phyloP scores from a whole-genome alignment of 176 grass and related monocot genomes.

The Bromus sterilis region DNA sequence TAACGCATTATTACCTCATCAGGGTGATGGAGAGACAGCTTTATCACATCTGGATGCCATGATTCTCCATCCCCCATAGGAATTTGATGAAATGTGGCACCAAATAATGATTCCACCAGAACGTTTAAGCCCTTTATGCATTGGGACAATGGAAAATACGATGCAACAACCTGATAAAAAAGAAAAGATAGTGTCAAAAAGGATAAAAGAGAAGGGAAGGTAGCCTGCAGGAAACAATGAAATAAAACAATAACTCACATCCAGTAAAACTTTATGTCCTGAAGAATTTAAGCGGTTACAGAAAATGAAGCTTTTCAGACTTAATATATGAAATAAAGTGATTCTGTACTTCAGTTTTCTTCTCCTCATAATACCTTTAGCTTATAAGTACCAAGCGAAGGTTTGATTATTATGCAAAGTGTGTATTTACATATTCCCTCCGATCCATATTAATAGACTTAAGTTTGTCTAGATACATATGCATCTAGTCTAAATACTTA shows the following conservation, averaged over 20 bases:
- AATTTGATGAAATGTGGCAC: slow-evolving; percentile 75
- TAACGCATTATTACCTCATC: slow-evolving; percentile 52
- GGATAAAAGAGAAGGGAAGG: not conserved
- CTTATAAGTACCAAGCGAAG: not conserved
- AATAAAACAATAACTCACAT: slow-evolving; percentile 3
- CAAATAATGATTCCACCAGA: slow-evolving; percentile 90
- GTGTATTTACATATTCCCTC: not conserved
- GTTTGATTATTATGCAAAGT: not conserved
- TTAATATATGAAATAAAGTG: not conserved
- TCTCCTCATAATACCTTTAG: not conserved
- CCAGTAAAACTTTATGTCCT: not conserved
- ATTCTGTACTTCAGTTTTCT: not conserved
- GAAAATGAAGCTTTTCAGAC: not conserved
- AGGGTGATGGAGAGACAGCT: slow-evolving; percentile 86
- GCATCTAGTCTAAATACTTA: too few relatives aligned
- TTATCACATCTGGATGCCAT: slow-evolving; percentile 96
- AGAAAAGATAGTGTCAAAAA: slow-evolving; percentile 14
- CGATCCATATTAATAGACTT: too few relatives aligned
- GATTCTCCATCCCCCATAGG: slow-evolving; percentile 56
- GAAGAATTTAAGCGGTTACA: not conserved
- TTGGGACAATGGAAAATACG: slow-evolving; percentile 69
- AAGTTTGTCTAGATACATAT: too few relatives aligned
- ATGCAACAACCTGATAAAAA: slow-evolving; percentile 47
- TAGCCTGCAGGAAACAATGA: not conserved
- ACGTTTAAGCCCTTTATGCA: slow-evolving; percentile 86